Evolutionary conservation across 192 early-diverging fungal species (phyloP), one percentile per base, ranked within the genome.

Genomic region (Coemansia sp.): DNA sequence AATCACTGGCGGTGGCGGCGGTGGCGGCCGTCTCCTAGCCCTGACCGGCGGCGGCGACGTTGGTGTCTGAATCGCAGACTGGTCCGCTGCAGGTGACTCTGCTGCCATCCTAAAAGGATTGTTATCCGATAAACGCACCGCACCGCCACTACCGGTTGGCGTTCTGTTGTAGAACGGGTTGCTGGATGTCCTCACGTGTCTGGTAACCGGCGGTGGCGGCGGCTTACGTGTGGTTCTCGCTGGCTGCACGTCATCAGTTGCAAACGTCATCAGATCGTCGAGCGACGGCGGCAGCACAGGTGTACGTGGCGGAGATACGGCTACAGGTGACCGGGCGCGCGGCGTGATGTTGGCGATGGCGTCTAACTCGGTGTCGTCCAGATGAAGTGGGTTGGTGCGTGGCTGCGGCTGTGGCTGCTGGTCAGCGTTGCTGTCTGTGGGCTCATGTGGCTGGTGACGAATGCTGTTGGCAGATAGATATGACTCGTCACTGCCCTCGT

Each of bases 331-430:
- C 56, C 59, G 57, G 12, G 14, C 7, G 0, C 63, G 48, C 7
- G 56, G 42, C 25, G 32, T 54, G 33, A 75, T 55, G 30, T 36
- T 75, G 54, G 77, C 77, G 14, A 80, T 80, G 4, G 69, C 72
- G 30, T 80, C 77, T 7, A 80, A 69, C 60, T 80, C 77, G 45
- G 20, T 31, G 6, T 55, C 61, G 28, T 64, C 66, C 4, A 80
- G 61, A 8, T 55, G 49, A 17, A 80, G 65, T 33, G 72, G 72
- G 31, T 48, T 16, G 22, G 16, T 8, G 22, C n/a, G 2, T 18
- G n/a, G 55, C 36, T 22, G 38, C 25, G 16, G 55, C 31, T 18
- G 56, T 31, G 49, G 31, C 22, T n/a, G 42, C 67, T 69, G 54
- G 6, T n/a, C 10, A 40, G 22, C 31, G 45, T 48, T 62, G 54